phyloP scores from a whole-genome alignment of 2,329 filamentous ascomycete genomes.

The Pseudogymnoascus sp. region DNA sequence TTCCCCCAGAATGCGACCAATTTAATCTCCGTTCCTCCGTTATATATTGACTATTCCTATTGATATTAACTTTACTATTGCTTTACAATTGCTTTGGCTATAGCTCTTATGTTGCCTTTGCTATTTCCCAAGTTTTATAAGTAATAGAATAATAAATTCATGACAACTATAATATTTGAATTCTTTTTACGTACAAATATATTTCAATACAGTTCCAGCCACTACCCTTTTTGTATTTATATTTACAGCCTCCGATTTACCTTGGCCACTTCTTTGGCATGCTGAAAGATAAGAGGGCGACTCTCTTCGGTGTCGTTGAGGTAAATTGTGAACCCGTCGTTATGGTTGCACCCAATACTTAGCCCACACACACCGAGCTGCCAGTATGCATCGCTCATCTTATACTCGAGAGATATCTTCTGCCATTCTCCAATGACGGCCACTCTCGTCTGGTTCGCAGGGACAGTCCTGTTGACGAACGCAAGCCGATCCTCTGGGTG shows the following conservation, averaged over 20 bases:
- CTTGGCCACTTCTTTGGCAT: constrained; percentile 31
- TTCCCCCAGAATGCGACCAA: too few relatives aligned
- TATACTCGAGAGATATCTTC: constrained; percentile 36
- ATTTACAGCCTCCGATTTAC: not conserved
- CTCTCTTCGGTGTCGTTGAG: constrained; percentile 41
- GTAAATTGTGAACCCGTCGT: constrained; percentile 50
- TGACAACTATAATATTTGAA: too few relatives aligned
- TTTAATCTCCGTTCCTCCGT: too few relatives aligned
- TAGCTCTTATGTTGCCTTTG: too few relatives aligned
- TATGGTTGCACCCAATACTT: constrained; percentile 44
- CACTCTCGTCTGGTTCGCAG: constrained; percentile 34
- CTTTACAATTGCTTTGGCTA: too few relatives aligned
- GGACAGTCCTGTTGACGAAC: constrained; percentile 32
- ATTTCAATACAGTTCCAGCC: not conserved
- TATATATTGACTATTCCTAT: too few relatives aligned
- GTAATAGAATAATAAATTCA: too few relatives aligned
- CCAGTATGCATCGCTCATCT: constrained; percentile 47
- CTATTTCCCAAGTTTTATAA: too few relatives aligned
- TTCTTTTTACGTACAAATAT: not conserved
- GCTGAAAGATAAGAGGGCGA: constrained; percentile 34
- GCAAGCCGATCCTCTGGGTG: constrained; percentile 39
- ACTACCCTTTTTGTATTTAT: not conserved
- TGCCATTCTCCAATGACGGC: constrained; percentile 43
- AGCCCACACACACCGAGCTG: constrained; percentile 43
- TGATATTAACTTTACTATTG: too few relatives aligned